These are phyloP conservation scores for Pichia deserticola DNA, from an alignment of 805 yeast species.

Conservation along the genomic window DNA sequence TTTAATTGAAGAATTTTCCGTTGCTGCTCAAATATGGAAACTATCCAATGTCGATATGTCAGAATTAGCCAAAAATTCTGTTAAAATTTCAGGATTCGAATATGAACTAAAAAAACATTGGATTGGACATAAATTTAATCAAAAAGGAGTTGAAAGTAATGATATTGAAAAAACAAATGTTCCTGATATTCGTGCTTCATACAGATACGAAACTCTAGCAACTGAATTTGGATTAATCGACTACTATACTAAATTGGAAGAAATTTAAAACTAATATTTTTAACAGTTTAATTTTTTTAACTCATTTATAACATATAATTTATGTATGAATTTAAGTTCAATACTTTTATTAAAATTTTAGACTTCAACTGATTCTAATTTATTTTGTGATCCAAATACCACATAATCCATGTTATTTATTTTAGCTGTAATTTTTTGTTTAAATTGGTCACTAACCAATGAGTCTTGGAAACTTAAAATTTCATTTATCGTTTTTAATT, in stretches of 20 bases:
- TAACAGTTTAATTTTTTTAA: background rate
- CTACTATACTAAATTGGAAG: constrained; percentile 33
- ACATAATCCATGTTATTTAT: constrained; percentile 23
- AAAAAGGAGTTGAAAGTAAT: constrained; percentile 68
- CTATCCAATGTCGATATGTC: constrained; percentile 95
- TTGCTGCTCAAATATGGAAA: constrained; percentile 96
- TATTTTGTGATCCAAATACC: constrained; percentile 17
- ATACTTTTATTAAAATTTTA: background rate
- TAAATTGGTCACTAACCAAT: constrained; percentile 19
- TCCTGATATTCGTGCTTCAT: constrained; percentile 79
- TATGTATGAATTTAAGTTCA: background rate
- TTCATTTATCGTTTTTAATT: constrained; percentile 10
- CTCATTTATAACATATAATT: no score
- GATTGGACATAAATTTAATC: constrained; percentile 64
- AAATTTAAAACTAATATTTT: background rate
- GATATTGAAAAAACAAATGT: constrained; percentile 92
- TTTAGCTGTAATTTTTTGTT: constrained; percentile 14
- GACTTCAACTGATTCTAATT: constrained; percentile 4
- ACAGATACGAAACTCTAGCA: constrained; percentile 71
- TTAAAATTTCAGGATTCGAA: constrained; percentile 92
- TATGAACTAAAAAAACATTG: constrained; percentile 79
- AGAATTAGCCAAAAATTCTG: constrained; percentile 91
- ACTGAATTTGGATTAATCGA: constrained; percentile 65
- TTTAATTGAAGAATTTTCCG: constrained; percentile 93
- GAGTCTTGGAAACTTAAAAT: constrained; percentile 25